Evolutionary conservation across 371 early-diverging fungal genomes (phyloP), one percentile per base, ranked within the genome.

Genomic region (Zopfochytrium polystomum): DNA sequence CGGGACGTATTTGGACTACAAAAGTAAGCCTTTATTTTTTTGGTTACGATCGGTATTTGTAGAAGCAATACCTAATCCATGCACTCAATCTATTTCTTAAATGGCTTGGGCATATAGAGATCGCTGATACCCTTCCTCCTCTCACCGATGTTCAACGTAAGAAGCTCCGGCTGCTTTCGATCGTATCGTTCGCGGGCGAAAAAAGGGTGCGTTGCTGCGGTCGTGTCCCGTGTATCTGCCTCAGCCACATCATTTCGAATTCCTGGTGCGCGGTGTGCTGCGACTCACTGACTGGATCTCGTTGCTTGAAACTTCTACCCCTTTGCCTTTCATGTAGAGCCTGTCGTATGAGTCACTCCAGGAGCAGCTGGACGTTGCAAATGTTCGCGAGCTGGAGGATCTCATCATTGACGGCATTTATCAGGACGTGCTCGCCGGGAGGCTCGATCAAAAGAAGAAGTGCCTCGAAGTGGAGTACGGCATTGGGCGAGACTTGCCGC

Each of bases 401-500:
- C 70, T 91, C 58, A 83, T 91, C 62, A 92, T 92, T 62, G 90
- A 90, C 51, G 87, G 89, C 27, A 85, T 92, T 38, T 91, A 91
- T 63, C 84, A 88, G 58, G 85, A 83, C 46, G 67, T 92, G 2
- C 66, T 92, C 47, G 75, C 74, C 18, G 93, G 90, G 26, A 90
- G 86, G 74, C 73, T 92, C 38, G 93, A 92, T 70, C 93, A 92
- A 66, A 83, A 82, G 38, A 70, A 78, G 59, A 79, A 82, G 46
- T 83, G 81, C 55, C 63, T 92, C n/a, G 84, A 86, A 62, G 85
- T 92, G 2, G 87, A 89, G 64, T 83, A 78, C 31, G 81, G 90
- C 27, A 88, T 92, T 83, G 90, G 92, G 2, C 74, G 92, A 33
- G 92, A 92, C 73, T 68, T 91, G 34, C 70, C 79, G 32, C 86